phyloP scores from a whole-genome alignment of 805 yeast genomes.

The Ogataea pignaliae region DNA sequence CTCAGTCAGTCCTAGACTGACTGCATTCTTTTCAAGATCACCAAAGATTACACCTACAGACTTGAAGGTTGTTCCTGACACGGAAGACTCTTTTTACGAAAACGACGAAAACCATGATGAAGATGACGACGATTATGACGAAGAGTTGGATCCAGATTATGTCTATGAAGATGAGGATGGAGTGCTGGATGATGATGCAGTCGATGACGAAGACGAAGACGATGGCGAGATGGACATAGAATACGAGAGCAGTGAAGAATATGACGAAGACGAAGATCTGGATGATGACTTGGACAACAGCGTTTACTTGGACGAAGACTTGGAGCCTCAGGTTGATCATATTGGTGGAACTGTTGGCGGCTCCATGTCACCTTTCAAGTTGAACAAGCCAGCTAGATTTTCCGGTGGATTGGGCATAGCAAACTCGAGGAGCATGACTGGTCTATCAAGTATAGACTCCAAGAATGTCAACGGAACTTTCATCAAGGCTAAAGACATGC shows the following conservation, averaged over 20 bases:
- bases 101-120: constrained; percentile 25
- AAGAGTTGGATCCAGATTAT: constrained; percentile 16
- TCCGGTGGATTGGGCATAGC: neutral
- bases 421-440: neutral
- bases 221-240: constrained; percentile 15
- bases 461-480: neutral
- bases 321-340: neutral
- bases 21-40: constrained; percentile 16
- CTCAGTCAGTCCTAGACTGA: constrained; percentile 13
- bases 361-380: no score
- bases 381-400: no score
- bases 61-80: constrained; percentile 18
- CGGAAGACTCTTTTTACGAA: constrained; percentile 24
- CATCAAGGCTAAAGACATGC: neutral
- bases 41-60: constrained; percentile 10
- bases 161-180: constrained; percentile 21
- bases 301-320: constrained; percentile 13
- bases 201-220: constrained; percentile 30
- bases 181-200: constrained; percentile 28
- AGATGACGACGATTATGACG: constrained; percentile 23
- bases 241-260: constrained; percentile 25
- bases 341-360: neutral
- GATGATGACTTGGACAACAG: constrained; percentile 15
- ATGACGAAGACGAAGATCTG: constrained; percentile 27
- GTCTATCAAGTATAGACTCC: neutral